A percentile compares a stretch with the other conserved stretches of the same genome.
These are phyloP conservation scores for Amylostereum areolatum DNA, from an alignment of 1,284 basidiomycete species.

Conservation along the genomic window DNA sequence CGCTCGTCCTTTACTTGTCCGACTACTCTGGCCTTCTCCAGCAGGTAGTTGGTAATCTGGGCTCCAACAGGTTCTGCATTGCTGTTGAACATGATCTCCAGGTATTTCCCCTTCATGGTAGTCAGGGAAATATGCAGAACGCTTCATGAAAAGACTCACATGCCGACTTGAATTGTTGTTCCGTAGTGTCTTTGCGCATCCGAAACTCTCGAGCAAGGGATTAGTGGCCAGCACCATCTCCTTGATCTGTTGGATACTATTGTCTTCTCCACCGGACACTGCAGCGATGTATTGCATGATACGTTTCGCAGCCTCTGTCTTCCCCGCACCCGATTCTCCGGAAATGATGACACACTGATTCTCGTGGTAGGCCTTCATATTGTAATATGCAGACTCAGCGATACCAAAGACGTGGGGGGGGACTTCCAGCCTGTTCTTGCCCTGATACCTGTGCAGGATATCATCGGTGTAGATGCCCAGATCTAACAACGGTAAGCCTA, in stretches of 20 bases:
- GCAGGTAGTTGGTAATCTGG: constrained; percentile 96
- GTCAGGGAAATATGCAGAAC: constrained; percentile 5
- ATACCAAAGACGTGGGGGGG: constrained; percentile 98
- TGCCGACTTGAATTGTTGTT: constrained; percentile 99
- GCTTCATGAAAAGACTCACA: constrained; percentile 45
- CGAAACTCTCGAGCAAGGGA: constrained; percentile 95
- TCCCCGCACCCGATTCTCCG: constrained; percentile 96
- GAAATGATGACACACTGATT: constrained; percentile 99
- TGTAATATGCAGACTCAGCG: constrained; percentile 96
- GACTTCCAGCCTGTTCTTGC: constrained; percentile 98
- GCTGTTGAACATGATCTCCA: constrained; percentile 98
- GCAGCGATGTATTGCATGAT: constrained; percentile 99
- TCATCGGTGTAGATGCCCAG: constrained; percentile 97
- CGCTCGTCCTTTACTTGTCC: constrained; percentile 96
- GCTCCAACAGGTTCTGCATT: constrained; percentile 94
- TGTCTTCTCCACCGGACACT: constrained; percentile 83
- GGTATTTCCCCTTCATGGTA: constrained; percentile 84
- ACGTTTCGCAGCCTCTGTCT: constrained; percentile 95
- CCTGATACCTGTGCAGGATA: constrained; percentile 81
- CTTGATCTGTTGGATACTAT: constrained; percentile 93
- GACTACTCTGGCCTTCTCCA: constrained; percentile 97
- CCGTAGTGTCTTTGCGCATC: constrained; percentile 96
- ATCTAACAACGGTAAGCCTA: constrained; percentile 33
- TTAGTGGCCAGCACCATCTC: constrained; percentile 99
- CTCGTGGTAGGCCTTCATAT: constrained; percentile 99